Conservation (phyloP, 23 red algal genomes). For the Cyanidioschyzon merolae region DNA sequence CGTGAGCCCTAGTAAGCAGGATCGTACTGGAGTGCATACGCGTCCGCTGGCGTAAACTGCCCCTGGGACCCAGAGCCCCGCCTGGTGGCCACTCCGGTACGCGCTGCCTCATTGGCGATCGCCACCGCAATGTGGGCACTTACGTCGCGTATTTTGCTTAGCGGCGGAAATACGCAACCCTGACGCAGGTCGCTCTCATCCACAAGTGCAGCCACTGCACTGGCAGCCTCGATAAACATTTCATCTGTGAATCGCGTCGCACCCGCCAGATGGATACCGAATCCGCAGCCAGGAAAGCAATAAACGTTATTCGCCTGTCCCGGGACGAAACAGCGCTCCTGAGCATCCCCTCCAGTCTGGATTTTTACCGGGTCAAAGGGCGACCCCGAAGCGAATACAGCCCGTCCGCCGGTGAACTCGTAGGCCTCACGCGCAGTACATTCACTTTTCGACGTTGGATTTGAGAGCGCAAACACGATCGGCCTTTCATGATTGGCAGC, state of each 20-base stretch:
- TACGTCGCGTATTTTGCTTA: constrained; percentile 42
- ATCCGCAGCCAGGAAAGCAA: constrained; percentile 78
- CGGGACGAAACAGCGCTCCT: constrained; percentile 33
- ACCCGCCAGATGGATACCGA: constrained; percentile 42
- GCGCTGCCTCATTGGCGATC: constrained; percentile 43
- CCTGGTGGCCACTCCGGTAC: background rate
- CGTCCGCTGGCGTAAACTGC: background rate
- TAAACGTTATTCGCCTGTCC: constrained; percentile 92
- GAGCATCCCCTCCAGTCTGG: background rate
- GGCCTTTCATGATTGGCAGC: constrained; percentile 32
- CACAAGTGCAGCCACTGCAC: constrained; percentile 40
- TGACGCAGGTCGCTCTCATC: constrained; percentile 30
- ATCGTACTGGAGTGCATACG: background rate
- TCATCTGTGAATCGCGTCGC: constrained; percentile 51
- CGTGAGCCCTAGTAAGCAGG: background rate
- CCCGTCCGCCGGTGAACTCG: constrained; percentile 47
- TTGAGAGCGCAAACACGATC: constrained; percentile 79
- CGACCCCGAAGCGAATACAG: constrained; percentile 64
- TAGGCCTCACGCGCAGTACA: constrained; percentile 85
- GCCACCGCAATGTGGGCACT: constrained; percentile 67
- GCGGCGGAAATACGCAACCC: constrained; percentile 50
- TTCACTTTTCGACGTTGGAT: constrained; percentile 80
- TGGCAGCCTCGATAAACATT: constrained; percentile 74
- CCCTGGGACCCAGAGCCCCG: background rate
- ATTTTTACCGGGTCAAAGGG: constrained; percentile 73